A percentile compares a stretch with the other conserved stretches of the same genome.
Evolutionary conservation across 2,329 filamentous ascomycete genomes (phyloP).

Genomic region (Nemania abortiva): DNA sequence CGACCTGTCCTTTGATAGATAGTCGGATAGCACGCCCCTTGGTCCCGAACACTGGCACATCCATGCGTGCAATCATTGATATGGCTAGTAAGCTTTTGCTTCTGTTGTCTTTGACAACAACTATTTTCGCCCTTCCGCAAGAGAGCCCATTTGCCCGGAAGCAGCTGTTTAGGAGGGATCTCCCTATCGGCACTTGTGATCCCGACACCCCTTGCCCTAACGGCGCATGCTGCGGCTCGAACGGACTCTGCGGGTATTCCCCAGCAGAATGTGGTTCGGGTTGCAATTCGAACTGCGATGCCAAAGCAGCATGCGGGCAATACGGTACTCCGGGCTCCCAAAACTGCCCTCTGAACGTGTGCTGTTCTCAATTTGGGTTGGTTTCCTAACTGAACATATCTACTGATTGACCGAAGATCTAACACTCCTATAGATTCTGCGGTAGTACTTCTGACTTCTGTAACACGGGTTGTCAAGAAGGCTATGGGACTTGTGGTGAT

Average conservation of each 20-base stretch:
- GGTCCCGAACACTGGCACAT: too few species aligned
- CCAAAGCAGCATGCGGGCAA: conserved; percentile 29
- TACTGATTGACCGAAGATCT: too few species aligned
- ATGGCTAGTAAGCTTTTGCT: too few species aligned
- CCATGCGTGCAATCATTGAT: too few species aligned
- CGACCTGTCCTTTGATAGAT: too few species aligned
- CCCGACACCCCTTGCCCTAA: conserved; percentile 18
- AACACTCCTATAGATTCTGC: conserved; percentile 9
- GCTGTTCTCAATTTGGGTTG: conserved; percentile 48
- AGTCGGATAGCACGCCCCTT: too few species aligned
- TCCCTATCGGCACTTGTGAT: conserved; percentile 6
- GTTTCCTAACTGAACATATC: neutral
- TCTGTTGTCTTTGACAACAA: too few species aligned
- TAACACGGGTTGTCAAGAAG: too few species aligned
- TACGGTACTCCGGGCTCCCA: conserved; percentile 39
- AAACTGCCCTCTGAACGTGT: conserved; percentile 50
- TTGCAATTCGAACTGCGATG: conserved; percentile 19
- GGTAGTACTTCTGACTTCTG: neutral
- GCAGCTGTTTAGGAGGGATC: neutral
- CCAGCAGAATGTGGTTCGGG: neutral
- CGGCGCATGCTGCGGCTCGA: neutral
- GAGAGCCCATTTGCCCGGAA: neutral
- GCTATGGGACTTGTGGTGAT: too few species aligned
- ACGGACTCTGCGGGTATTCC: neutral
- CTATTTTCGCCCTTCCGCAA: too few species aligned